Evolutionary conservation across 108 stramenopile species (phyloP).

Genomic region (Cyclotella atomus): DNA sequence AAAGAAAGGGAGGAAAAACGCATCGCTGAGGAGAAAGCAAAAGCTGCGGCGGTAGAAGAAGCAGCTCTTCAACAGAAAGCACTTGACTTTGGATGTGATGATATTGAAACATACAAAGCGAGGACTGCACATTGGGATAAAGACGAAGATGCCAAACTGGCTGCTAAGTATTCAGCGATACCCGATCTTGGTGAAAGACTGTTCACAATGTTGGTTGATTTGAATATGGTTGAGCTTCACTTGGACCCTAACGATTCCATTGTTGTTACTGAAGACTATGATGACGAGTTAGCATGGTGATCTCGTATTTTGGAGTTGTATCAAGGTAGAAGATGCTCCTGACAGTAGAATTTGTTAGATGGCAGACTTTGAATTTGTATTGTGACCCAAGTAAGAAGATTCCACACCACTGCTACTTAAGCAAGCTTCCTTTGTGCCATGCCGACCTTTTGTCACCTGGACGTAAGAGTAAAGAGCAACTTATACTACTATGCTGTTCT

Average conservation of each 20-base stretch:
- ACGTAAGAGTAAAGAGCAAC: too few relatives aligned
- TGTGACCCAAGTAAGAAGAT: too few relatives aligned
- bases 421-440: too few relatives aligned
- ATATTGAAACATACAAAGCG: constrained; percentile 19
- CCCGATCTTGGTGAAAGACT: constrained; percentile 53
- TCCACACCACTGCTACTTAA: too few relatives aligned
- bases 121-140: constrained; percentile 31
- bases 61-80: constrained; percentile 7
- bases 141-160: constrained; percentile 39
- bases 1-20: constrained; percentile 35
- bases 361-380: too few relatives aligned
- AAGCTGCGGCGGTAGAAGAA: constrained; percentile 6
- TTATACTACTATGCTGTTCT: too few relatives aligned
- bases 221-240: constrained; percentile 43
- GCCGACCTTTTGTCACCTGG: too few relatives aligned
- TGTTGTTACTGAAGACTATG: neutral
- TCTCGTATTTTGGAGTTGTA: too few relatives aligned
- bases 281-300: neutral
- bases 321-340: too few relatives aligned
- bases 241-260: constrained; percentile 1
- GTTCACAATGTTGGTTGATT: constrained; percentile 55
- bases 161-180: constrained; percentile 51
- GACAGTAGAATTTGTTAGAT: too few relatives aligned
- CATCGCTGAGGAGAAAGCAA: constrained; percentile 12
- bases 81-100: neutral